phyloP scores from a whole-genome alignment of 1,284 basidiomycete species.

The Boletellus sp. region DNA sequence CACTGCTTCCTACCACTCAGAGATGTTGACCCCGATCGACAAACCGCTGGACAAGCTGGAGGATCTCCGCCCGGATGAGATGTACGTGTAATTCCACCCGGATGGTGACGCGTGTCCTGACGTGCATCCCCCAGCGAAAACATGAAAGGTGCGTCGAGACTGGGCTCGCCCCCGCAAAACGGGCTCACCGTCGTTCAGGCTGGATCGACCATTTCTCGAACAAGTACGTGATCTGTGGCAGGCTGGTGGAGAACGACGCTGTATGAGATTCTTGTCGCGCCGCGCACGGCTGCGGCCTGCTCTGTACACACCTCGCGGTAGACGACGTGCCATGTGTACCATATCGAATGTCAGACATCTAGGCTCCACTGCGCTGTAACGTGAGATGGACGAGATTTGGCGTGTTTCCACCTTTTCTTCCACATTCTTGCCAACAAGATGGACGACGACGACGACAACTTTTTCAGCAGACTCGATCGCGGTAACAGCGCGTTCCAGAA shows the following conservation, averaged over 20 bases:
- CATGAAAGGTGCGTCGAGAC: conserved; percentile 63
- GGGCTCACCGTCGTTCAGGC: conserved; percentile 39
- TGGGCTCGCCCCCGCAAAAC: too few relatives aligned
- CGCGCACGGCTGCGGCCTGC: background rate
- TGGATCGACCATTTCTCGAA: conserved; percentile 89
- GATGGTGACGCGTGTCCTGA: conserved; percentile 4
- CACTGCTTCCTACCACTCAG: conserved; percentile 39
- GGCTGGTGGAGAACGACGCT: conserved; percentile 72
- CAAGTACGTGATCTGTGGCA: conserved; percentile 86
- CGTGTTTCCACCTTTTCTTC: too few relatives aligned
- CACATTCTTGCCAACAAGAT: conserved; percentile 9
- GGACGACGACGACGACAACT: conserved; percentile 29
- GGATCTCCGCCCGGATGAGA: conserved; percentile 76
- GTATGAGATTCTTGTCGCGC: conserved; percentile 21
- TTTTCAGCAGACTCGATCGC: conserved; percentile 26
- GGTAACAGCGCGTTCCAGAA: conserved; percentile 21
- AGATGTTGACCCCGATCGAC: conserved; percentile 87
- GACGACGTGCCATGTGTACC: conserved; percentile 16
- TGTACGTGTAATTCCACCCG: conserved; percentile 51
- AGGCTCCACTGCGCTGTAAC: background rate
- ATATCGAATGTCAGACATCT: conserved; percentile 3
- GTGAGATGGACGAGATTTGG: background rate
- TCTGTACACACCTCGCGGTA: background rate
- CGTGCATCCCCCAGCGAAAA: conserved; percentile 61
- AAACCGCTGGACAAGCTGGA: conserved; percentile 81